Base-by-base conservation (phyloP, 1,284 basidiomycete genomes). In the Stereum hirsutum region DNA sequence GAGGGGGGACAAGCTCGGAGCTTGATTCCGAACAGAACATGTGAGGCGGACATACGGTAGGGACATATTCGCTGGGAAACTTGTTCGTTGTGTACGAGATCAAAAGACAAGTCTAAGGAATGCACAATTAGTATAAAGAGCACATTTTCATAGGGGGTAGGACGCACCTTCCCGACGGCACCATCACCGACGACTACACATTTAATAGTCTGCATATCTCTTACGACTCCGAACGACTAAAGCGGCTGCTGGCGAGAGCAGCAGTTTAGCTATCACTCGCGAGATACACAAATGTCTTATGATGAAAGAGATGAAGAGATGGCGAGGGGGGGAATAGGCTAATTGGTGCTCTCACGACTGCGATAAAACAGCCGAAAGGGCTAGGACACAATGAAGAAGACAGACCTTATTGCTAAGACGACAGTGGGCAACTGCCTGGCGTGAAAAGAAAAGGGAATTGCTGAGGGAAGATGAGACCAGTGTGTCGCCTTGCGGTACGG, bases 1-100 rank as follows among this genome's bases (percentile, higher is more conserved):
- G 47, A 50, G 40, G 50, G 47, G 46, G n/a, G n/a, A 56, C 55
- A 51, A 47, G 42, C 41, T 54, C 53, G 55, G 47, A 48, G 26
- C 20, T 32, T 46, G 46, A 46, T 43, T 45, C 37, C 40, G 46
- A 46, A 48, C 46, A 49, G 47, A 45, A 41, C 17, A 24, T 39
- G 41, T 10, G 52, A 38, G 42, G 24, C 39, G n/a, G 21, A 83
- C 83, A 64, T 69, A 93, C 93, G 54, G 93, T 99, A 41, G 95
- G 96, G 42, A 99, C 95, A 70, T 99, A 98, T 79, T 99, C 96
- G 65, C 88, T 92, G 37, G 90, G 91, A 67, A 95, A 94, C 66
- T 93, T 91, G 82, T 99, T 99, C 61, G 96, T 99, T 39, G 95
- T 99, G 74, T 99, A 98, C 48, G 95, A 98, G 66, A 99, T 99